Conservation (phyloP, 2,329 filamentous ascomycete genomes). For the Aspergillus awamori region DNA sequence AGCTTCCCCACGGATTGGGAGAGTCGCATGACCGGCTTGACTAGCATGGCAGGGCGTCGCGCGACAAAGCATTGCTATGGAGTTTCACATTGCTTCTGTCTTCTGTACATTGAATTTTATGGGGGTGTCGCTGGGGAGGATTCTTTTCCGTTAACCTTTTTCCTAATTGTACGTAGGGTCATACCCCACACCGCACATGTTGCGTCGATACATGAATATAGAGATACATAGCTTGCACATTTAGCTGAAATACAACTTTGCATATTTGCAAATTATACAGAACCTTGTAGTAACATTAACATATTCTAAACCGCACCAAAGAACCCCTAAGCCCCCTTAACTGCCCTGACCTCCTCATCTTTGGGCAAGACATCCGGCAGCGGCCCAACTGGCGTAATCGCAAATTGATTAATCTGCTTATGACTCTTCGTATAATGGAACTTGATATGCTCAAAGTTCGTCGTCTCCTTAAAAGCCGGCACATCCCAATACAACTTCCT, state of each 20-base stretch:
- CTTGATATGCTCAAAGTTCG: conserved; percentile 95
- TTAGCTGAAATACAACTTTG: background rate
- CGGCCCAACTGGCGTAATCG: conserved; percentile 84
- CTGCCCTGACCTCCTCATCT: conserved; percentile 70
- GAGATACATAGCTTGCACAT: conserved; percentile 14
- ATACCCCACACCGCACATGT: background rate
- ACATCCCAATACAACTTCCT: conserved; percentile 81
- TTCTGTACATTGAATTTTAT: conserved; percentile 22
- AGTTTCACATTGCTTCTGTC: conserved; percentile 27
- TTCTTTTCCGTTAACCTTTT: conserved; percentile 1
- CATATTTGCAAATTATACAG: conserved; percentile 2
- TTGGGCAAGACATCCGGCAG: conserved; percentile 77
- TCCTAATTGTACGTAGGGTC: conserved; percentile 18
- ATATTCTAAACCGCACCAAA: background rate
- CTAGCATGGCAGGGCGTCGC: conserved; percentile 37
- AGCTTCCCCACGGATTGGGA: conserved; percentile 13
- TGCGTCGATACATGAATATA: conserved; percentile 16
- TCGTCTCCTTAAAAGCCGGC: conserved; percentile 77
- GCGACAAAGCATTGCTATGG: conserved; percentile 30
- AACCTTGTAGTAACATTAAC: background rate
- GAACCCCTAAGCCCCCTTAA: conserved; percentile 18
- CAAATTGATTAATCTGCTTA: conserved; percentile 64
- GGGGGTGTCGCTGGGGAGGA: background rate
- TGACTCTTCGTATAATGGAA: conserved; percentile 70
- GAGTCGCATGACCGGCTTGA: conserved; percentile 21